Evolutionary conservation across 371 early-diverging fungal genomes (phyloP).

Genomic region (Lichtheimia ramosa): DNA sequence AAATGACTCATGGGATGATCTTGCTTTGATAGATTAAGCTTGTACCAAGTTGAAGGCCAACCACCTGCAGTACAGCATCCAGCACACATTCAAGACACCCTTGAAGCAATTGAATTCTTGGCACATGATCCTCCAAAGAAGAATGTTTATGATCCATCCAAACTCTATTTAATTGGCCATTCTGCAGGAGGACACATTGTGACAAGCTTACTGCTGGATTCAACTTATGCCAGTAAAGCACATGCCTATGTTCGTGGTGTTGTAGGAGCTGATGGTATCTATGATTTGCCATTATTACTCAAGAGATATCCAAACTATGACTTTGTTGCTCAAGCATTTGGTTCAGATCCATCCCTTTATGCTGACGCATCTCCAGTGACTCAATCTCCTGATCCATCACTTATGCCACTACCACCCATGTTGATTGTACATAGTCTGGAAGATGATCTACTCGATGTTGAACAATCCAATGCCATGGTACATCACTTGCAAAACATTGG

Average conservation of each 20-base stretch:
- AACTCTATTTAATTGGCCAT: slow-evolving; percentile 72
- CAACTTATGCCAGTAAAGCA: slow-evolving; percentile 15
- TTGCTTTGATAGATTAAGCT: slow-evolving; percentile 28
- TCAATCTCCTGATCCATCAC: slow-evolving; percentile 3
- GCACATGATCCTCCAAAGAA: slow-evolving; percentile 9
- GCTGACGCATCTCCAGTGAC: slow-evolving; percentile 51
- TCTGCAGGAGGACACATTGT: slow-evolving; percentile 84
- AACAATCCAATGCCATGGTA: slow-evolving; percentile 58
- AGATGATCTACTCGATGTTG: slow-evolving; percentile 67
- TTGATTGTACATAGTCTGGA: slow-evolving; percentile 66
- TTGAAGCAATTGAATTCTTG: slow-evolving; percentile 51
- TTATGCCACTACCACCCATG: slow-evolving; percentile 32
- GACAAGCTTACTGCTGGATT: slow-evolving; percentile 57
- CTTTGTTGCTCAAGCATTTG: slow-evolving; percentile 73
- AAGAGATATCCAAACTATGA: slow-evolving; percentile 69
- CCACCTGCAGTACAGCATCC: slow-evolving; percentile 49
- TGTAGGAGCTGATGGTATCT: slow-evolving; percentile 81
- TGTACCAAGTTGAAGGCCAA: slow-evolving; percentile 15
- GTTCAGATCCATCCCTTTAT: slow-evolving; percentile 21
- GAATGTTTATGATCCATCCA: slow-evolving; percentile 31
- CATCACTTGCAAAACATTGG: slow-evolving; percentile 37
- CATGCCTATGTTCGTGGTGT: slow-evolving; percentile 28
- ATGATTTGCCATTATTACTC: slow-evolving; percentile 67
- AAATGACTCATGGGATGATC: not conserved
- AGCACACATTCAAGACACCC: slow-evolving; percentile 58